phyloP scores from a whole-genome alignment of 2,329 filamentous ascomycete species.

The Calonectria crousiana region DNA sequence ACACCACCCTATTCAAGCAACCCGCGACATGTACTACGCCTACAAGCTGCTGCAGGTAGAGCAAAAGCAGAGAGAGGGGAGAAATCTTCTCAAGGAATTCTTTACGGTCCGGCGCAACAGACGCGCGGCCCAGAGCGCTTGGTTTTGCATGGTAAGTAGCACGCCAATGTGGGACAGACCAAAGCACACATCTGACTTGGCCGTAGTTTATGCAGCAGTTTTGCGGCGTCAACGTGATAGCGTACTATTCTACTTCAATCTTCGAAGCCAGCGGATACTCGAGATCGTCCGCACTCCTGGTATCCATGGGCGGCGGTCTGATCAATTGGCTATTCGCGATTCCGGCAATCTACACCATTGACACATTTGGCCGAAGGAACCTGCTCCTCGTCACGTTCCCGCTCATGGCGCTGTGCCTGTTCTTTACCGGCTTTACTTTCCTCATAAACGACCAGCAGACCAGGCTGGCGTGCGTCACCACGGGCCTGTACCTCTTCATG shows the following conservation, averaged over 20 bases:
- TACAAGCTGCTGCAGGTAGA: conserved; percentile 51
- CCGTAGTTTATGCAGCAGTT: conserved; percentile 49
- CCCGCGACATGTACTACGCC: conserved; percentile 63
- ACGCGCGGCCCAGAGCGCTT: conserved; percentile 48
- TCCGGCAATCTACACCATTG: conserved; percentile 52
- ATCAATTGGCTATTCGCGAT: conserved; percentile 63
- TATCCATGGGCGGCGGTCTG: conserved; percentile 52
- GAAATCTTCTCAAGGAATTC: conserved; percentile 44
- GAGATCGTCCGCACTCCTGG: conserved; percentile 44
- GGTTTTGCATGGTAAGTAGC: conserved; percentile 45
- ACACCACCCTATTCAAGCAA: conserved; percentile 59
- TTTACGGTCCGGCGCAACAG: conserved; percentile 47
- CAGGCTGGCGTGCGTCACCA: conserved; percentile 47
- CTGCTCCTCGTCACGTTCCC: conserved; percentile 52
- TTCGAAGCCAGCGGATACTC: conserved; percentile 44
- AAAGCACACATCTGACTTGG: background rate
- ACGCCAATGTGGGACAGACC: background rate
- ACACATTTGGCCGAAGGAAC: conserved; percentile 65
- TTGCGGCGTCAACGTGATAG: conserved; percentile 48
- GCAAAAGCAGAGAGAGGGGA: conserved; percentile 37
- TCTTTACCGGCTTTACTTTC: conserved; percentile 47
- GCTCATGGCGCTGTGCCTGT: conserved; percentile 44
- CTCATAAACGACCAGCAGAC: conserved; percentile 28
- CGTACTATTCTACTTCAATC: conserved; percentile 47
- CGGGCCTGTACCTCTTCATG: conserved; percentile 51